phyloP scores from a whole-genome alignment of 768 basidiomycete genomes.

The Rhizopogon sp. region DNA sequence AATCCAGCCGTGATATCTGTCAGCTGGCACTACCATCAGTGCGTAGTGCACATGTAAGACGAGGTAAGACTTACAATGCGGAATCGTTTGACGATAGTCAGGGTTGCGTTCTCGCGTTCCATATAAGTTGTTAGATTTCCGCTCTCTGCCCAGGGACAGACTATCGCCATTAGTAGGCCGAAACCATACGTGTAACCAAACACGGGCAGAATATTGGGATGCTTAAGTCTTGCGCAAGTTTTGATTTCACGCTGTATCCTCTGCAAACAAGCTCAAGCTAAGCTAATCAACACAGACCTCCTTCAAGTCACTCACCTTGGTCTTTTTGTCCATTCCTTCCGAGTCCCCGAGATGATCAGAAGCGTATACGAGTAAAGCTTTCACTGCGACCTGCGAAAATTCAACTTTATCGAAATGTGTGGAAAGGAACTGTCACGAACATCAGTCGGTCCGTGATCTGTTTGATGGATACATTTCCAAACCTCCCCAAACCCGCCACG shows the following conservation, averaged over 20 bases:
- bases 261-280: neutral
- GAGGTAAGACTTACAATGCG: conserved; percentile 9
- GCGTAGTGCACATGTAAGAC: neutral
- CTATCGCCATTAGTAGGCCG: conserved; percentile 15
- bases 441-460: no score
- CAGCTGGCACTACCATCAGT: neutral
- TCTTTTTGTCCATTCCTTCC: neutral
- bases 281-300: no score
- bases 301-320: neutral
- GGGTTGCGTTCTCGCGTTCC: neutral
- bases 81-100: conserved; percentile 7
- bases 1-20: neutral
- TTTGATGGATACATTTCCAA: no score
- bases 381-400: neutral
- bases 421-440: no score
- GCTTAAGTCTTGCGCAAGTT: conserved; percentile 14
- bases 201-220: conserved; percentile 17
- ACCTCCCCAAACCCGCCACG: neutral
- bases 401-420: no score
- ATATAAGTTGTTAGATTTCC: conserved; percentile 12
- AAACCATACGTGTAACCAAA: conserved; percentile 14
- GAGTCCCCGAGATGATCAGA: neutral
- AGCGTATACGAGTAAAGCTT: neutral
- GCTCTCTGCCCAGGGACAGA: conserved; percentile 16
- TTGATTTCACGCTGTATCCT: conserved; percentile 15